Conservation (phyloP, 2,329 filamentous ascomycete species). For the Fusarium zealandicum region DNA sequence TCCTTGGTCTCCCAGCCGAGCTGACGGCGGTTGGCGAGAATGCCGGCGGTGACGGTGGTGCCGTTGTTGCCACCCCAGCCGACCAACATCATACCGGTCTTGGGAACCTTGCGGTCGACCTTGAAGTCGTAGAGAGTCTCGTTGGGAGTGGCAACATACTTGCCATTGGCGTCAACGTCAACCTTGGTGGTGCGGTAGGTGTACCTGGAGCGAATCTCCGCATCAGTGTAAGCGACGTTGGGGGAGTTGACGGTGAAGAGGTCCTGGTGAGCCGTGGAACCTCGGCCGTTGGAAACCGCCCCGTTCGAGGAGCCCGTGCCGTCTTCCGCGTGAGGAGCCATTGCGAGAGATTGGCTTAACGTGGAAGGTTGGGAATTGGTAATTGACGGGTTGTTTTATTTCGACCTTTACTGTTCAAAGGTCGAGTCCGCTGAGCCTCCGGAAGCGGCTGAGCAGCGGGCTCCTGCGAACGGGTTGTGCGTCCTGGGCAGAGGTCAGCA, state of each 20-base stretch:
- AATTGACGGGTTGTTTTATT: constrained; percentile 44
- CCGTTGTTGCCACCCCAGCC: constrained; percentile 99
- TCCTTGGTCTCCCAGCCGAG: constrained; percentile 95
- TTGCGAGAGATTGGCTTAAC: constrained; percentile 56
- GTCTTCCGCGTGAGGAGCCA: constrained; percentile 90
- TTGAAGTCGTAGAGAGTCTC: constrained; percentile 97
- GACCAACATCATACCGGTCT: constrained; percentile 96
- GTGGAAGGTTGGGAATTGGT: constrained; percentile 35
- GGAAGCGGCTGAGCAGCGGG: constrained; percentile 89
- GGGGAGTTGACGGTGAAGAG: constrained; percentile 90
- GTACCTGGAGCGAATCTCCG: constrained; percentile 91
- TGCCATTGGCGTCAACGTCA: constrained; percentile 72
- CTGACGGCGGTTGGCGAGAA: constrained; percentile 89
- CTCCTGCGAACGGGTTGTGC: constrained; percentile 96
- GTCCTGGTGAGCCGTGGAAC: constrained; percentile 58
- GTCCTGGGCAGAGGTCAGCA: constrained; percentile 62
- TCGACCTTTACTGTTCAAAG: constrained; percentile 62
- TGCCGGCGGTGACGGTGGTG: constrained; percentile 94
- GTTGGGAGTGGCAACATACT: constrained; percentile 83
- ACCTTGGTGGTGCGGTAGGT: constrained; percentile 94
- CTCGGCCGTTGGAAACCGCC: constrained; percentile 59
- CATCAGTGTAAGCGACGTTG: constrained; percentile 89
- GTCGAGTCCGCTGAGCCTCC: constrained; percentile 79
- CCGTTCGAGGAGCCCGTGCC: constrained; percentile 65
- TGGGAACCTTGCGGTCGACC: constrained; percentile 90